Percentiles rank a stretch among this genome's conserved stretches.
phyloP scores from a whole-genome alignment of 2,329 filamentous ascomycete genomes.

The Hypoxylon sp. region DNA sequence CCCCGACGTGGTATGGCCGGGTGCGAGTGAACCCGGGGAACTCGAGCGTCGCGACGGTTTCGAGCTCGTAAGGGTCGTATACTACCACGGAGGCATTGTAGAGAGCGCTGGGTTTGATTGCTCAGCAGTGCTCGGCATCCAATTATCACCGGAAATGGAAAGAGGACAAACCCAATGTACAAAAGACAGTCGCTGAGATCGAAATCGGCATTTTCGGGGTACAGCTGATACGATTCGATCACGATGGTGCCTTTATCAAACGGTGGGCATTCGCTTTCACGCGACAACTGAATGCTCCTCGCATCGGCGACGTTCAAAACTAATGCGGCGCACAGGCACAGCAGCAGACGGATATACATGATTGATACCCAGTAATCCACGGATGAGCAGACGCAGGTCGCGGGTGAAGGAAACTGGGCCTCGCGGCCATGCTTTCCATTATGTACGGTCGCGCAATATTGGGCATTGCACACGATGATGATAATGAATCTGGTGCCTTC shows the following conservation, averaged over 20 bases:
- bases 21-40: constrained; percentile 50
- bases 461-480: constrained; percentile 9
- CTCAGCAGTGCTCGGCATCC: constrained; percentile 8
- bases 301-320: constrained; percentile 17
- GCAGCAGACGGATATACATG: constrained; percentile 27
- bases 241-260: constrained; percentile 38
- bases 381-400: constrained; percentile 1
- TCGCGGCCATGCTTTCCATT: constrained; percentile 9
- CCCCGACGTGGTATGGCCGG: constrained; percentile 50
- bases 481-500: constrained; percentile 6
- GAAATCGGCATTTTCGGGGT: constrained; percentile 54
- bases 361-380: not conserved
- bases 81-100: constrained; percentile 52
- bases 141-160: not conserved
- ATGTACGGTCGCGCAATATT: constrained; percentile 14
- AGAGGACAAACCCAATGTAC: constrained; percentile 48
- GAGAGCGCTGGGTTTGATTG: constrained; percentile 40
- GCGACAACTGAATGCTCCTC: constrained; percentile 10
- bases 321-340: constrained; percentile 23
- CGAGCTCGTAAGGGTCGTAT: constrained; percentile 51
- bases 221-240: constrained; percentile 49
- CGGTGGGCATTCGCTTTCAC: constrained; percentile 30
- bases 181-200: constrained; percentile 50
- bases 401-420: not conserved
- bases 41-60: constrained; percentile 45